phyloP scores from a whole-genome alignment of 345 rosid species.

The Carallia brachiata region DNA sequence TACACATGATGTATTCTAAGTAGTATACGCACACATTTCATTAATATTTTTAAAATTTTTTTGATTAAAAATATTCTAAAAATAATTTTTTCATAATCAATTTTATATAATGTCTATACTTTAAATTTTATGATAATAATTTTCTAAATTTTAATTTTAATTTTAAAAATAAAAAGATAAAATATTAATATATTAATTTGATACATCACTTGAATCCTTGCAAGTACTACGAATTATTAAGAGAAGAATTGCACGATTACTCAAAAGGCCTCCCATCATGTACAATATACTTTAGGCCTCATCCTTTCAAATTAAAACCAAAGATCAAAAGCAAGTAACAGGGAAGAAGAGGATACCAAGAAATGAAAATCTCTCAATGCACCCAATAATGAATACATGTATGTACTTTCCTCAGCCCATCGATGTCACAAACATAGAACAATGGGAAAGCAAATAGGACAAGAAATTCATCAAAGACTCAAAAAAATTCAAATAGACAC shows the following conservation, averaged over 20 bases:
- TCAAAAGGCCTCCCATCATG: neutral
- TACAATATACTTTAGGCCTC: constrained; percentile 1
- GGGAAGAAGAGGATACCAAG: neutral
- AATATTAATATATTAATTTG: no score
- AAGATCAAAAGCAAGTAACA: neutral
- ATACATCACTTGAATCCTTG: neutral
- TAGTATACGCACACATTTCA: no score
- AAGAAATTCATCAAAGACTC: neutral
- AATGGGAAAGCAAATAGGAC: constrained; percentile 19
- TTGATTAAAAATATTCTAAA: no score
- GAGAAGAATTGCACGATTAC: neutral
- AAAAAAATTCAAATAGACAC: neutral
- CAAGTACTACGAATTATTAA: neutral
- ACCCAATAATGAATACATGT: neutral
- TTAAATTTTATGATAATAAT: no score
- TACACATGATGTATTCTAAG: no score
- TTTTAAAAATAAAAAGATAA: no score
- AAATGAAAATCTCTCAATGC: neutral
- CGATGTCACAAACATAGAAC: constrained; percentile 25
- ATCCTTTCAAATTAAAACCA: neutral
- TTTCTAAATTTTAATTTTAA: no score
- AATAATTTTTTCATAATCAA: no score
- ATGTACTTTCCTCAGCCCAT: constrained; percentile 21
- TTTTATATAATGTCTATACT: no score
- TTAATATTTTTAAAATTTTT: no score